Conservation (phyloP, 257 asterid genomes). For the Petunia axillaris region DNA sequence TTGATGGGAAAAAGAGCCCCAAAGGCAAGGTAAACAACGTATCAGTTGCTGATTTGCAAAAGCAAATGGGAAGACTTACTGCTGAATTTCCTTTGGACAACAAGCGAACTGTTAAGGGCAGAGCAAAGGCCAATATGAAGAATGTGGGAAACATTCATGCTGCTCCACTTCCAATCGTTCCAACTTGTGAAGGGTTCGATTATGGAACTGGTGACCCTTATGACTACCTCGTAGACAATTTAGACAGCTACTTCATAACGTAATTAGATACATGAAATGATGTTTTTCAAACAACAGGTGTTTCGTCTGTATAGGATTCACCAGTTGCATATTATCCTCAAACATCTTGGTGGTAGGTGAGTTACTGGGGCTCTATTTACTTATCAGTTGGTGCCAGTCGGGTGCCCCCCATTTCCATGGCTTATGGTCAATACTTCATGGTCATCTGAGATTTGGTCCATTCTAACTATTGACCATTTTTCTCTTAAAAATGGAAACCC, state of each 20-base stretch:
- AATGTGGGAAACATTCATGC: constrained; percentile 28
- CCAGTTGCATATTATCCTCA: constrained; percentile 28
- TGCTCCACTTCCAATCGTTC: constrained; percentile 30
- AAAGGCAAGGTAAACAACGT: constrained; percentile 72
- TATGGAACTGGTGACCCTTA: constrained; percentile 41
- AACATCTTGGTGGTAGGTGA: constrained; percentile 11
- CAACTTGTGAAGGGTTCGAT: constrained; percentile 48
- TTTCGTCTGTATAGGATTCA: constrained; percentile 36
- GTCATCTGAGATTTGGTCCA: constrained; percentile 40
- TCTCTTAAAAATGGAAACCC: constrained; percentile 33
- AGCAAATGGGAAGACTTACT: constrained; percentile 79
- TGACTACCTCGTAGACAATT: constrained; percentile 65
- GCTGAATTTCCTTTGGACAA: constrained; percentile 75
- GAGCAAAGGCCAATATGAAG: constrained; percentile 36
- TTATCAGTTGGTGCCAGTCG: constrained; percentile 14
- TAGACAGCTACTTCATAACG: constrained; percentile 56
- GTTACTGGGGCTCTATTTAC: constrained; percentile 14
- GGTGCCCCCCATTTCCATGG: constrained; percentile 12
- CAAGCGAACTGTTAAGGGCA: constrained; percentile 36
- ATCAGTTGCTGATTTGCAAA: constrained; percentile 86
- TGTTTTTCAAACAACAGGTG: constrained; percentile 40
- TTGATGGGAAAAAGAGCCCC: constrained; percentile 70
- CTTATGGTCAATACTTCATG: constrained; percentile 47
- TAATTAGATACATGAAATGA: not conserved
- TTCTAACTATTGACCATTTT: constrained; percentile 45